Percentiles rank a stretch among this genome's conserved stretches.
Evolutionary conservation across 495 filamentous ascomycete genomes (phyloP).

Genomic region (Aspergillus affinis): DNA sequence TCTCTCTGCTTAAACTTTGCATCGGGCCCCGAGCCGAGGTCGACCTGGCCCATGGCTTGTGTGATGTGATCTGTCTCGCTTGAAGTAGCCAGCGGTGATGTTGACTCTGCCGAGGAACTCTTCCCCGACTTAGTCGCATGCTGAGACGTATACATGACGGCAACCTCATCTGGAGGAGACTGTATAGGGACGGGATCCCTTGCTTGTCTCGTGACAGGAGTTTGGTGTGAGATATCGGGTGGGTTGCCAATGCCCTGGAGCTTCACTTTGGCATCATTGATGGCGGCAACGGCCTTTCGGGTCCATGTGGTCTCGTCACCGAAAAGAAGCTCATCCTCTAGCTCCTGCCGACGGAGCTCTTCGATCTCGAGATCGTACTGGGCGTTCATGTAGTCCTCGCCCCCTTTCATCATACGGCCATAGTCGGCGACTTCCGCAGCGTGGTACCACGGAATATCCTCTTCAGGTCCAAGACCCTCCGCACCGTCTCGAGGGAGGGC

Average conservation of each 20-base stretch:
- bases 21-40: conserved; percentile 19
- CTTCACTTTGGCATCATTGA: conserved; percentile 72
- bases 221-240: conserved; percentile 54
- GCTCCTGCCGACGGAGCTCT: conserved; percentile 70
- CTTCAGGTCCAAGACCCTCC: conserved; percentile 61
- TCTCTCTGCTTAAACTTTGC: conserved; percentile 29
- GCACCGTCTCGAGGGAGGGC: conserved; percentile 83
- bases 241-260: conserved; percentile 70
- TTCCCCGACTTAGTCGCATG: conserved; percentile 46
- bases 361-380: conserved; percentile 78
- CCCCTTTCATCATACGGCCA: conserved; percentile 92
- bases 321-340: conserved; percentile 89
- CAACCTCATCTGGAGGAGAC: conserved; percentile 42
- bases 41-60: conserved; percentile 28
- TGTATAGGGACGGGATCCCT: conserved; percentile 50
- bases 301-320: conserved; percentile 93
- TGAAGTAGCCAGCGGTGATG: conserved; percentile 16
- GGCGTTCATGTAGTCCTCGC: conserved; percentile 77
- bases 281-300: conserved; percentile 70
- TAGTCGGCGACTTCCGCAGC: conserved; percentile 93
- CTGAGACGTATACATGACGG: conserved; percentile 55
- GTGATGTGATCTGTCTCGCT: conserved; percentile 29
- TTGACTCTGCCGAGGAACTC: conserved; percentile 25
- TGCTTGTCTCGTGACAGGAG: conserved; percentile 44
- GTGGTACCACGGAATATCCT: conserved; percentile 91